phyloP scores from a whole-genome alignment of 164 flowering plant species.

The Stephania cephalantha region DNA sequence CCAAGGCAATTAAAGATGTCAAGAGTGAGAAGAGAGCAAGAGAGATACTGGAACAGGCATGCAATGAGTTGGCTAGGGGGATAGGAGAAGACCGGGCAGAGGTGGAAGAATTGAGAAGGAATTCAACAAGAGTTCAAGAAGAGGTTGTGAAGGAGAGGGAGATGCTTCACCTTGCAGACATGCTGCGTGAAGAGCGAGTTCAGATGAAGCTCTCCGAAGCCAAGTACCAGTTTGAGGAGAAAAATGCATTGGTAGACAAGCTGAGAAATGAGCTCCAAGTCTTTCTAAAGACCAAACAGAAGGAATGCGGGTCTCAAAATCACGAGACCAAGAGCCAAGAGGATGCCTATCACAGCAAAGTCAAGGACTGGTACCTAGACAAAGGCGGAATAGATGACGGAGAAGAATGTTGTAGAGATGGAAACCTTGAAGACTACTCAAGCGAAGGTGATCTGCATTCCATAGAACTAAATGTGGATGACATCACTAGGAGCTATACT shows the following conservation, averaged over 20 bases:
- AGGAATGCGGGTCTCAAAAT: constrained; percentile 18
- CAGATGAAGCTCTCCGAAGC: constrained; percentile 88
- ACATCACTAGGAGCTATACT: constrained; percentile 36
- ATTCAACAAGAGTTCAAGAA: constrained; percentile 46
- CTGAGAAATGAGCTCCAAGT: constrained; percentile 59
- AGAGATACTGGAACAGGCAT: constrained; percentile 57
- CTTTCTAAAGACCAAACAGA: constrained; percentile 37
- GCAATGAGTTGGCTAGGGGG: constrained; percentile 66
- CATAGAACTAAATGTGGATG: constrained; percentile 63
- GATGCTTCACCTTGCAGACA: constrained; percentile 82
- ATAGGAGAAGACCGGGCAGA: constrained; percentile 65
- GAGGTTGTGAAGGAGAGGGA: constrained; percentile 83
- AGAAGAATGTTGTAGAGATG: constrained; percentile 22
- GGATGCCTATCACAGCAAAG: constrained; percentile 26
- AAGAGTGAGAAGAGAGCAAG: constrained; percentile 75
- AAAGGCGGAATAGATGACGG: constrained; percentile 49
- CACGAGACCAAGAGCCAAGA: constrained; percentile 25
- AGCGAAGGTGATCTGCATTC: constrained; percentile 79
- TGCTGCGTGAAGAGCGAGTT: constrained; percentile 67
- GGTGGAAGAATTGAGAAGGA: constrained; percentile 59
- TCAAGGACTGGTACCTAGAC: constrained; percentile 27
- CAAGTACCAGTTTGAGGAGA: constrained; percentile 80
- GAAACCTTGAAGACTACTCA: constrained; percentile 25
- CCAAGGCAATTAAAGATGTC: constrained; percentile 55
- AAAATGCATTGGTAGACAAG: constrained; percentile 66